Base-by-base conservation (phyloP, 176 grass and related monocot genomes). In the Lolium rigidum region DNA sequence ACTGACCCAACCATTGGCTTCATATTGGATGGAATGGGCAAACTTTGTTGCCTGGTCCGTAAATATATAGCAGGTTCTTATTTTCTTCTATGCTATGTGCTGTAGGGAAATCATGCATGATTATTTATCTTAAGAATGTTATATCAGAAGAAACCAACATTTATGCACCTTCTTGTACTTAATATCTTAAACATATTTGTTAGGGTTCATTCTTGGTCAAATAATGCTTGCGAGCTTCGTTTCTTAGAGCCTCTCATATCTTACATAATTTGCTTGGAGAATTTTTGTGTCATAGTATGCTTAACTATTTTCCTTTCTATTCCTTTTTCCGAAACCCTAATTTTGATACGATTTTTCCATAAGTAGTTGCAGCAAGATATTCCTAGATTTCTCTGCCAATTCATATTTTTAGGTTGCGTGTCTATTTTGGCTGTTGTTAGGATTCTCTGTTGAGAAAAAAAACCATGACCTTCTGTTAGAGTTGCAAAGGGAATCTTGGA, bases 1-100 rank as follows among this genome's bases (percentile, higher is more conserved):
- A 87, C 93, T n/a, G 96, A 98, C 77, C 90, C 96, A 50, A 98
- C 93, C 70, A 91, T 95, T 84, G 96, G 96, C 59, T 98, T 98
- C 87, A 83, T 98, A 75, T 82, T 98, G 76, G 93, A 98, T 90
- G 93, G 93, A 85, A 95, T 94, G 88, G 96, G 93, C 86, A 95
- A 95, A 80, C 91, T 98, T 71, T 95, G 88, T 77, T 95, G 89
- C 86, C 87, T 98, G 78, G 93, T 98, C 82, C 91, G 93, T 78
- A 98, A 98, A 86, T 98, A 95, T 90, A 93, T 93, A 83, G 93
- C 95, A 90, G 95, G 95, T 98, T 90, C 43, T 75, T 74, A 6
- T 18, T 5, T 56, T 56, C 37, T 74, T 76, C 35, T 80, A 74
- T 16, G 47, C 5, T 16, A 46, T 84, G n/a, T 68, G 3, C 80